phyloP scores from a whole-genome alignment of 106 monocot genomes.

The Phalaenopsis equestris region DNA sequence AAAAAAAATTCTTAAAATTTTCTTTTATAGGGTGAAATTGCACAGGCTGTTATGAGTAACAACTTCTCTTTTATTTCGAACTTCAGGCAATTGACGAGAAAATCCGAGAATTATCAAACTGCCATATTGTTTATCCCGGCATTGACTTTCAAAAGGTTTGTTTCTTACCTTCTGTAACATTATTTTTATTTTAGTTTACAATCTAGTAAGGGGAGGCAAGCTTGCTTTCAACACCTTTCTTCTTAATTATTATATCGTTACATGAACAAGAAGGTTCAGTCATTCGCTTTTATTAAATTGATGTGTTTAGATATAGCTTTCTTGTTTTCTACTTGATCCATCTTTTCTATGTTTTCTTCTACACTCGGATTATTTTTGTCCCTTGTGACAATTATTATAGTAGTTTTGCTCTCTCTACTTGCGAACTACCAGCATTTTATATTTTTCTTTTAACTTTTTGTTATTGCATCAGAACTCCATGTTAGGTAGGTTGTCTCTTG shows the following conservation, averaged over 20 bases:
- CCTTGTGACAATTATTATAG: neutral
- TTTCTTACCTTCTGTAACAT: slow-evolving; percentile 1
- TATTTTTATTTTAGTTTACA: slow-evolving; percentile 5
- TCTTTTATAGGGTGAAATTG: neutral
- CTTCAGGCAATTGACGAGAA: slow-evolving; percentile 97
- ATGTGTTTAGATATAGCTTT: neutral
- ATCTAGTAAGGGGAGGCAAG: neutral
- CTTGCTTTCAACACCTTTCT: neutral
- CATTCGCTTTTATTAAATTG: neutral
- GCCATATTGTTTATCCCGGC: slow-evolving; percentile 95
- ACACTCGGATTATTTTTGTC: neutral
- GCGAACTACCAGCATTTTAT: neutral
- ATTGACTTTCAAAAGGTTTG: slow-evolving; percentile 97
- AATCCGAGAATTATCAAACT: slow-evolving; percentile 95
- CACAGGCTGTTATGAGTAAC: neutral
- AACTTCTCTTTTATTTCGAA: neutral
- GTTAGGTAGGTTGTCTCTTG: neutral
- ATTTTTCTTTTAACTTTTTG: neutral
- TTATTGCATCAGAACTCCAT: neutral
- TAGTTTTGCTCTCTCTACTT: neutral
- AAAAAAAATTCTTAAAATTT: neutral
- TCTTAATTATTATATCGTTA: neutral
- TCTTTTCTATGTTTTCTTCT: neutral
- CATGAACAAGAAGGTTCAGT: neutral
- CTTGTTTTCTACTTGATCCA: neutral